Percentiles rank a stretch among this genome's conserved stretches.
These are phyloP conservation scores for Silene latifolia DNA, from an alignment of 148 eudicot genomes.

Conservation along the genomic window DNA sequence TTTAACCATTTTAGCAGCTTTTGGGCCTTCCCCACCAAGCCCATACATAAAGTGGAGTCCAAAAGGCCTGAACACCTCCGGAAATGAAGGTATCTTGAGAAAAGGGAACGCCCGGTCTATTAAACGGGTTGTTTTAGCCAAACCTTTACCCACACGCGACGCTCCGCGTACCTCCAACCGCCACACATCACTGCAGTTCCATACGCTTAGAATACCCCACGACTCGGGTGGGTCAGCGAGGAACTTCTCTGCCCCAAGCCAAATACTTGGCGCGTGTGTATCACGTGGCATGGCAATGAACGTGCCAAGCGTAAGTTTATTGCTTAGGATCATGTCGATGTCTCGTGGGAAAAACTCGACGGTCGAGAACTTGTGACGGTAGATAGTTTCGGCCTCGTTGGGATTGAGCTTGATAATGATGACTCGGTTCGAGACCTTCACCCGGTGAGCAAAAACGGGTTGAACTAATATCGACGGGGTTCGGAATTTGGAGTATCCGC, in stretches of 20 bases:
- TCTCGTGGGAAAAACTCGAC: slow-evolving; percentile 90
- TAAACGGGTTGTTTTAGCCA: slow-evolving; percentile 54
- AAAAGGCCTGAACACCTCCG: slow-evolving; percentile 75
- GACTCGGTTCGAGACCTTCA: slow-evolving; percentile 31
- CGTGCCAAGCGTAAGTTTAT: slow-evolving; percentile 63
- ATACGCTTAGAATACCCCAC: slow-evolving; percentile 80
- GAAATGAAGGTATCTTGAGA: slow-evolving; percentile 68
- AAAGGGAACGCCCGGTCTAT: slow-evolving; percentile 80
- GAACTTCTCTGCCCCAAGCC: slow-evolving; percentile 43
- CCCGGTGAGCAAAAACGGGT: slow-evolving; percentile 81
- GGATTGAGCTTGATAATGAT: slow-evolving; percentile 46
- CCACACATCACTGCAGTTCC: slow-evolving; percentile 75
- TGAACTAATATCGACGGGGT: slow-evolving; percentile 83
- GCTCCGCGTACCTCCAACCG: slow-evolving; percentile 80
- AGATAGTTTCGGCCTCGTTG: slow-evolving; percentile 64
- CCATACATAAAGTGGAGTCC: slow-evolving; percentile 91
- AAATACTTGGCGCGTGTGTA: slow-evolving; percentile 16
- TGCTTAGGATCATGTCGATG: slow-evolving; percentile 60
- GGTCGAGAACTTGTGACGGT: slow-evolving; percentile 67
- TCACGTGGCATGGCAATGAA: slow-evolving; percentile 62
- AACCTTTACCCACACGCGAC: slow-evolving; percentile 46
- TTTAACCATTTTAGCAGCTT: slow-evolving; percentile 34
- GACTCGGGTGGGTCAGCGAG: slow-evolving; percentile 56
- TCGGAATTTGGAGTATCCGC: slow-evolving; percentile 82
- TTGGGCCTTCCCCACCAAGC: slow-evolving; percentile 88